A percentile compares a stretch with the other conserved stretches of the same genome.
Conservation (phyloP, 2,329 filamentous ascomycete genomes). For the Trichoderma asperellum region DNA sequence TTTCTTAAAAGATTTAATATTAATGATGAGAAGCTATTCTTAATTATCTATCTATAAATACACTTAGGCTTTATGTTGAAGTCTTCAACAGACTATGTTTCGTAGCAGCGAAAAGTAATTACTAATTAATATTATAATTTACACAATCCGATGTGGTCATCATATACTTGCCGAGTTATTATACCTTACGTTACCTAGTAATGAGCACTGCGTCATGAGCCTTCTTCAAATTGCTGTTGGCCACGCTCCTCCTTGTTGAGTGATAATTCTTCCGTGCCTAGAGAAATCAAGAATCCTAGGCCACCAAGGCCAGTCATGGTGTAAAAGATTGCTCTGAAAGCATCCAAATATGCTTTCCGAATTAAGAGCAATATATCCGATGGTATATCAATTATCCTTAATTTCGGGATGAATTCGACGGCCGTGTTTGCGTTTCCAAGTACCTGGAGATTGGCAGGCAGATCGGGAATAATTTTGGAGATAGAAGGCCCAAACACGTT, state of each 20-base stretch:
- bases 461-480: background rate
- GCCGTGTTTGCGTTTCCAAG: conserved; percentile 12
- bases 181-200: background rate
- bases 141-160: background rate
- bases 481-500: conserved; percentile 18
- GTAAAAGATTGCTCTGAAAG: conserved; percentile 24
- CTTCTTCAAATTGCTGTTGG: conserved; percentile 2
- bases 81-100: background rate
- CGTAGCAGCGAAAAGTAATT: background rate
- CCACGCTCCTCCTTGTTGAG: conserved; percentile 17
- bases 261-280: conserved; percentile 1
- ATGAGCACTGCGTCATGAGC: background rate
- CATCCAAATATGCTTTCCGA: conserved; percentile 2
- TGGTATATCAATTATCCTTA: conserved; percentile 1
- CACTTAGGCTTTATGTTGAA: no score
- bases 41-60: background rate
- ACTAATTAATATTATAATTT: background rate
- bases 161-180: background rate
- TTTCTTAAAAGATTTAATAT: no score
- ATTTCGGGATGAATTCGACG: conserved; percentile 23
- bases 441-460: background rate
- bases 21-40: background rate
- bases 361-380: background rate
- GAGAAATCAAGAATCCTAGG: conserved; percentile 6
- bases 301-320: conserved; percentile 16